Conservation (phyloP, 2,329 filamentous ascomycete genomes). For the Gremmenia infestans region DNA sequence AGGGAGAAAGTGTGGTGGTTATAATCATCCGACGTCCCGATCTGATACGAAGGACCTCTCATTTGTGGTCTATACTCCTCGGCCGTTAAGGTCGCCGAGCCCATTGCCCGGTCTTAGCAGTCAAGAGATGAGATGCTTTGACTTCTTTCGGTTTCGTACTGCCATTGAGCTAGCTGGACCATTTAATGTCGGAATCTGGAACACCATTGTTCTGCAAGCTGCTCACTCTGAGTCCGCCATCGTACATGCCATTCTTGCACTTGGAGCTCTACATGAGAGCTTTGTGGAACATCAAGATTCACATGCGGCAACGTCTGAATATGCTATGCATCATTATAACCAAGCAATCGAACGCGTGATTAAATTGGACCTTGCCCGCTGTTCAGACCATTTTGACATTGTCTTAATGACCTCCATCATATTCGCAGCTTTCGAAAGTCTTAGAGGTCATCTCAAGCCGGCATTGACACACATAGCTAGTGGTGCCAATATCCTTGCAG, state of each 20-base stretch:
- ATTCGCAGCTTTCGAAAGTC: neutral
- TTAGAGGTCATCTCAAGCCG: neutral
- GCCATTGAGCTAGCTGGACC: slow-evolving; percentile 58
- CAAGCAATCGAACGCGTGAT: neutral
- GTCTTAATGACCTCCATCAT: neutral
- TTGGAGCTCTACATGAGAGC: slow-evolving; percentile 18
- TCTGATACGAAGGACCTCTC: neutral
- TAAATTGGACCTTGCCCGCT: neutral
- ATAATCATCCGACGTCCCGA: neutral
- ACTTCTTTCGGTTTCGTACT: slow-evolving; percentile 54
- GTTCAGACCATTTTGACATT: neutral
- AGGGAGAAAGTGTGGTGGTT: slow-evolving; percentile 17
- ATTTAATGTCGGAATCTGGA: slow-evolving; percentile 61
- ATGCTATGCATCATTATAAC: neutral
- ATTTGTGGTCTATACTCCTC: neutral
- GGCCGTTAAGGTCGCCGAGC: neutral
- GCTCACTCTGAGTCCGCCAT: slow-evolving; percentile 41
- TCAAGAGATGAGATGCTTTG: slow-evolving; percentile 42
- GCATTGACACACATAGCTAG: neutral
- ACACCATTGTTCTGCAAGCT: slow-evolving; percentile 52
- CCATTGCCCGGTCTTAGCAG: neutral
- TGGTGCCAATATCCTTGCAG: neutral
- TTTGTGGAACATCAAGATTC: slow-evolving; percentile 1
- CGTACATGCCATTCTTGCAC: slow-evolving; percentile 17
- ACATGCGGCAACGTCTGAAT: neutral